Percentiles rank a stretch among this genome's conserved stretches.
phyloP scores from a whole-genome alignment of 805 yeast species.

The Suhomyces pyralidae region DNA sequence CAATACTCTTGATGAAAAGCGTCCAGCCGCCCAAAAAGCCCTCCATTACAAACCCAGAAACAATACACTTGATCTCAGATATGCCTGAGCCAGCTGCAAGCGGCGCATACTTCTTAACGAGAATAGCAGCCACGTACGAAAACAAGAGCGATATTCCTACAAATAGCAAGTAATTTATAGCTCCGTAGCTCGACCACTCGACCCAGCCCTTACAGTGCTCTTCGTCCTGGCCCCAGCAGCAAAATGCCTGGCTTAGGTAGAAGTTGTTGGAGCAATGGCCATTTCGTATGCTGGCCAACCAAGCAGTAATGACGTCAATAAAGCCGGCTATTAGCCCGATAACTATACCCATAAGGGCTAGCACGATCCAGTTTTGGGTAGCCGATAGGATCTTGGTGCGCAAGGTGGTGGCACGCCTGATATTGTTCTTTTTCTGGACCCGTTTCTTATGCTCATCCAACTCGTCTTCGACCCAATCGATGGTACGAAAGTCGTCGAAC shows the following conservation, averaged over 20 bases:
- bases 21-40: constrained; percentile 77
- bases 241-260: constrained; percentile 69
- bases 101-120: constrained; percentile 75
- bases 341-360: constrained; percentile 69
- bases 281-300: constrained; percentile 71
- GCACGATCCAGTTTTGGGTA: constrained; percentile 65
- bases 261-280: constrained; percentile 76
- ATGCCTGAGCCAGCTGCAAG: constrained; percentile 97
- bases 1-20: constrained; percentile 68
- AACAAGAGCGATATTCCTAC: constrained; percentile 57
- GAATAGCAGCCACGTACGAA: constrained; percentile 60
- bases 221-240: constrained; percentile 69
- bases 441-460: constrained; percentile 43
- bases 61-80: constrained; percentile 92
- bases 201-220: constrained; percentile 65
- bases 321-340: constrained; percentile 85
- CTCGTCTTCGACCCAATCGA: constrained; percentile 70
- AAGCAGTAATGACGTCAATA: constrained; percentile 78
- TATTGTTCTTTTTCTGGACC: constrained; percentile 17
- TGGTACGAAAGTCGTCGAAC: constrained; percentile 61
- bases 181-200: constrained; percentile 50
- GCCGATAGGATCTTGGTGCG: constrained; percentile 29
- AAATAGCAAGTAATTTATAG: constrained; percentile 56
- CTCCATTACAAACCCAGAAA: constrained; percentile 79
- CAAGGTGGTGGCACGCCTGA: constrained; percentile 14